Evolutionary conservation across 2,329 filamentous ascomycete species (phyloP).

Genomic region (Cytospora chrysosperma): DNA sequence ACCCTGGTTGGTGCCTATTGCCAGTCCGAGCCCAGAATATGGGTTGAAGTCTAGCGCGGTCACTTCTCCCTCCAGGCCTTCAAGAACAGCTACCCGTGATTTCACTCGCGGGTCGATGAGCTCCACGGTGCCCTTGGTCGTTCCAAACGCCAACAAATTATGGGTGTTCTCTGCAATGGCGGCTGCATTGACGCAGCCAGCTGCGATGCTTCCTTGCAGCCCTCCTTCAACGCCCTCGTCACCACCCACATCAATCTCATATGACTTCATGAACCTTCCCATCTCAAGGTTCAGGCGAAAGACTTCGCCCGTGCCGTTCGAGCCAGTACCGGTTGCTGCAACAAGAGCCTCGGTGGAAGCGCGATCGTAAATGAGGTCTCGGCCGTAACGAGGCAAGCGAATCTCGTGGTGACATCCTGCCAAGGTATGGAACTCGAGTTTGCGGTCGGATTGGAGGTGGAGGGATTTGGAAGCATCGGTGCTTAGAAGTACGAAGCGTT

Average conservation of each 20-base stretch:
- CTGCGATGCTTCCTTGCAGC: slow-evolving; percentile 81
- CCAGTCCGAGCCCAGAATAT: slow-evolving; percentile 74
- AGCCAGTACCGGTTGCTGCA: slow-evolving; percentile 82
- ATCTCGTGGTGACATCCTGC: slow-evolving; percentile 84
- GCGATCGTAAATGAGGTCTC: slow-evolving; percentile 83
- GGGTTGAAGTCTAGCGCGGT: slow-evolving; percentile 85
- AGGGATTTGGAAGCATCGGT: slow-evolving; percentile 92
- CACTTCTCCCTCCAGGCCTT: slow-evolving; percentile 68
- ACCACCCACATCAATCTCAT: slow-evolving; percentile 84
- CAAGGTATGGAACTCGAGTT: slow-evolving; percentile 89
- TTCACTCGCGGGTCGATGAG: slow-evolving; percentile 92
- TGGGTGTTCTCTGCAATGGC: slow-evolving; percentile 87
- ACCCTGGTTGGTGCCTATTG: slow-evolving; percentile 83
- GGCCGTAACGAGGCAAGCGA: slow-evolving; percentile 88
- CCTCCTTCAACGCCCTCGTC: slow-evolving; percentile 74
- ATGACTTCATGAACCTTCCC: slow-evolving; percentile 91
- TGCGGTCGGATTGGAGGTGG: slow-evolving; percentile 88
- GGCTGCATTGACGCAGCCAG: slow-evolving; percentile 83
- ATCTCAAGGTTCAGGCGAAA: slow-evolving; percentile 89
- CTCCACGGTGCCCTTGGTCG: slow-evolving; percentile 90
- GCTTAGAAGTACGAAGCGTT: slow-evolving; percentile 85
- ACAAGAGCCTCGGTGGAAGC: slow-evolving; percentile 81
- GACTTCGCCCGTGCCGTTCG: slow-evolving; percentile 84
- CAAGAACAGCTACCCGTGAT: slow-evolving; percentile 74
- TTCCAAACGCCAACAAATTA: slow-evolving; percentile 89